phyloP scores from a whole-genome alignment of 129 eudicot species.

The Lactuca sativa region DNA sequence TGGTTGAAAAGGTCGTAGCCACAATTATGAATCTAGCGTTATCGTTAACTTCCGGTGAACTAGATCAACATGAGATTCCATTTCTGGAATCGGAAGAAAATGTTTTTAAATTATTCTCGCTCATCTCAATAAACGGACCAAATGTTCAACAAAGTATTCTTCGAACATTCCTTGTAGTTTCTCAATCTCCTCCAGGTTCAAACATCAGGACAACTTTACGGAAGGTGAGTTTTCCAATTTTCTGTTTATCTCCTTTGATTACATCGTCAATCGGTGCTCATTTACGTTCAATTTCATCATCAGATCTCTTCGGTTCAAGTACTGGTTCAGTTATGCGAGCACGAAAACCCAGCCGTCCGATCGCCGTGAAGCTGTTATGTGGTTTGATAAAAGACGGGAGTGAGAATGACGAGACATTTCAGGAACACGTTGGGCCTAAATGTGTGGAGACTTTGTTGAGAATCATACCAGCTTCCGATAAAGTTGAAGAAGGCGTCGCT shows the following conservation, averaged over 20 bases:
- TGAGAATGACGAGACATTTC: no score
- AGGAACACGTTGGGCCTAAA: no score
- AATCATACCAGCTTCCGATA: no score
- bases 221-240: conserved; percentile 37
- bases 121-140: conserved; percentile 37
- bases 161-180: no score
- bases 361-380: conserved; percentile 39
- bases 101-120: conserved; percentile 51
- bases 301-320: conserved; percentile 43
- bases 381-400: no score
- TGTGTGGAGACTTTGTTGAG: no score
- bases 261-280: neutral
- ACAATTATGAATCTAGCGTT: conserved; percentile 49
- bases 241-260: neutral
- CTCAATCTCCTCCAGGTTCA: no score
- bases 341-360: conserved; percentile 36
- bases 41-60: conserved; percentile 23
- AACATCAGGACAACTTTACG: no score
- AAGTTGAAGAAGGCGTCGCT: no score
- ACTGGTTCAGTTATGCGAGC: conserved; percentile 43
- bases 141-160: no score
- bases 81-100: conserved; percentile 48
- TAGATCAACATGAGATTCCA: conserved; percentile 9
- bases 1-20: no score
- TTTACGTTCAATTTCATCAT: conserved; percentile 16